Base-by-base conservation (phyloP, 2,329 filamentous ascomycete genomes). In the Pseudodiploospora longispora region DNA sequence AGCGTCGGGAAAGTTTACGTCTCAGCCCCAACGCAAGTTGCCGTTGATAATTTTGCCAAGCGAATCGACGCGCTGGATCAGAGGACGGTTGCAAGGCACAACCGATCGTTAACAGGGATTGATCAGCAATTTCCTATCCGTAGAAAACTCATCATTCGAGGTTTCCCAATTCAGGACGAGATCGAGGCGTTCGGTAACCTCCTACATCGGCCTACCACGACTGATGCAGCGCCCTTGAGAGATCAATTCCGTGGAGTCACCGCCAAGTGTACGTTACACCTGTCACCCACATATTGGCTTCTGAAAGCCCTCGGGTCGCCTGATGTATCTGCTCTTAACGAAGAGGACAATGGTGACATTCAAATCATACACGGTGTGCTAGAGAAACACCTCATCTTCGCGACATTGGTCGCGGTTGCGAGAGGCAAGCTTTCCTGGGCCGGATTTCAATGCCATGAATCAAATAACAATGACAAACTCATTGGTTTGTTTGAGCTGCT, bases 241-340 rank as follows among this genome's bases (percentile, higher is more conserved):
- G 19, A 19, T 19, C 19, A 19, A 19, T 19, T 0, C 5, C 38
- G 33, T 40, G 4, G 5, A 6, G 29, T 10, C 27, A 10, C 6
- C 8, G 35, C 46, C 10, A 42, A 38, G 12, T 54, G 52, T 52
- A 49, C 32, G 27, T 4, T 52, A 2, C 31, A 50, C 1, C 6
- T 52, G 0, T 53, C 53, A 1, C 28, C 31, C 2, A 8, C 46
- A 6, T 54, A 44, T 33, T 55, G 52, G 53, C 34, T 52, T 4
- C 5, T 53, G 0, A 33, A 48, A 3, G 7, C 51, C 4, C 30
- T 54, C 0, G n/a, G 37, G 1, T 53, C 40, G 5, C 19, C 19
- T 19, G 19, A 19, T 19, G 19, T 19, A 19, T 19, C 19, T 19
- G 19, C 19, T 19, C 19, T 19, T 19, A 19, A 19, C 19, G 19